Conservation (phyloP, 257 asterid species). For the Capsicum baccatum region DNA sequence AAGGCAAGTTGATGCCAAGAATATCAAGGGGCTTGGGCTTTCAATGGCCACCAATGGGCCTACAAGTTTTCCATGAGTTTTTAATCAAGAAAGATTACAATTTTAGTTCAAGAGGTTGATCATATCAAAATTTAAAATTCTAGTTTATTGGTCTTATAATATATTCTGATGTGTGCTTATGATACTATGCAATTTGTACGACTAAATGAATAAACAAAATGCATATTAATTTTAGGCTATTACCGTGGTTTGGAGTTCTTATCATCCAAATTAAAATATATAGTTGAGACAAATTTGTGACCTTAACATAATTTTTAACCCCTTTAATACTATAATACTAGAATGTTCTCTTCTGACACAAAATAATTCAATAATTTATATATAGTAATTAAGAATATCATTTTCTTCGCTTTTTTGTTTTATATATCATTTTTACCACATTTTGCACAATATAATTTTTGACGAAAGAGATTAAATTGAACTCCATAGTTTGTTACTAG, state of each 20-base stretch:
- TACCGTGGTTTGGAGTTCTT: background rate
- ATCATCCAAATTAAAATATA: background rate
- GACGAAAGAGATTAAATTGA: no score
- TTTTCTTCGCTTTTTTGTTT: no score
- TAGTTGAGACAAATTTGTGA: no score
- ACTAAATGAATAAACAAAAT: background rate
- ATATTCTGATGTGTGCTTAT: background rate
- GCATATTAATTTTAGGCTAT: slow-evolving; percentile 14
- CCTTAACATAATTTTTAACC: no score
- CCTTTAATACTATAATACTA: no score
- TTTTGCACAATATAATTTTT: no score
- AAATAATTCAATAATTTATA: no score
- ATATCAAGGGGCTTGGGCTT: slow-evolving; percentile 41
- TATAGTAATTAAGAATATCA: no score
- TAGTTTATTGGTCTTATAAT: background rate
- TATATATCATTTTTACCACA: no score
- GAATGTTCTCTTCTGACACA: no score
- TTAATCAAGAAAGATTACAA: background rate
- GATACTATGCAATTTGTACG: background rate
- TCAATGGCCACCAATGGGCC: slow-evolving; percentile 45
- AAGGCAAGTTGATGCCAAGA: slow-evolving; percentile 29
- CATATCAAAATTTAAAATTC: background rate
- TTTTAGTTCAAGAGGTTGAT: background rate
- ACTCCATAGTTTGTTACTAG: no score
- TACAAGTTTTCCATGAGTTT: slow-evolving; percentile 25